Evolutionary conservation across 768 basidiomycete genomes (phyloP), one percentile per base, ranked within the genome.

Genomic region (Suillus fuscotomentosus): DNA sequence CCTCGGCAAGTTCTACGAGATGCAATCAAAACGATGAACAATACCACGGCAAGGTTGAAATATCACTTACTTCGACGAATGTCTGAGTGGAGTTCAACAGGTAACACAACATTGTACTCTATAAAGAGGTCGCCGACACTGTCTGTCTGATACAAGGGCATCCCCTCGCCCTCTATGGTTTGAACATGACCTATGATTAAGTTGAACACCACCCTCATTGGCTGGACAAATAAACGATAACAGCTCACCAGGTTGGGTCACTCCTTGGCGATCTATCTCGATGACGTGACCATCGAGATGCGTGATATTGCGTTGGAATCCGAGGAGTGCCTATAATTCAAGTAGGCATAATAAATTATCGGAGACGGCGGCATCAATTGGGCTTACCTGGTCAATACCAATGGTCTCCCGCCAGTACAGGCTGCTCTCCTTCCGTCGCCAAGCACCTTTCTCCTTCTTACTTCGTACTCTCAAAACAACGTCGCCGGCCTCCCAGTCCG

Each of bases 401-500:
- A 99, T 90, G 3, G 89, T 90, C 75, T 99, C 94, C 71, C 86
- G 88, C 89, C 96, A 97, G 70, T 97, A 94, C 59, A 99, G 77
- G 70, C 92, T 91, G 60, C 83, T 86, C 73, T 98, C 97, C 74
- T 98, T 97, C 72, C 97, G 83, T 67, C 88, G 82, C 87, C 91
- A 99, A 3, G 89, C 87, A 56, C 94, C 95, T 68, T 85, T 85
- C 65, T 88, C 84, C 69, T 88, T 88, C 76, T 84, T 84, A 71
- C 90, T 95, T 68, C 90, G 81, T 17, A 99, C 88, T 60, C 95
- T 82, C 55, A 99, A 81, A 43, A 99, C 82, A 57, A 99, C 86
- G 77, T 99, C 96, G 9, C 97, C 97, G 7, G 97, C 81, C 71
- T 97, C 95, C 92, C 92, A 97, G 69, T 99, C 97, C 3, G 94